Evolutionary conservation across 2,329 filamentous ascomycete species (phyloP), one percentile per base, ranked within the genome.

Genomic region (Xylariales sp.): DNA sequence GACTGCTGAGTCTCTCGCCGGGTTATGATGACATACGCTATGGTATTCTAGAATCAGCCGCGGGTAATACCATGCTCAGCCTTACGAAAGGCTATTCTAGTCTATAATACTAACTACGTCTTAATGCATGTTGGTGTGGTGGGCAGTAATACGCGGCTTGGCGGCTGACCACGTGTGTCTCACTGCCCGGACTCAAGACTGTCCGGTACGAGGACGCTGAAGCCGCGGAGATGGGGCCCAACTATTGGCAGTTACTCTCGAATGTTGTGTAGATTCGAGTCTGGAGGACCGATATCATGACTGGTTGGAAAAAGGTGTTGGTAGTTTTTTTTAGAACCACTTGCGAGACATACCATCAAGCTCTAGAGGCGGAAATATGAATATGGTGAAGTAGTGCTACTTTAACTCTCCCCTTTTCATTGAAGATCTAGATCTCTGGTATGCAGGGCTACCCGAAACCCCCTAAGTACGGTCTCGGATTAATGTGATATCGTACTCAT

Each of bases 61-160:
- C 14, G 18, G 39, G 14, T 30, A 50, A 41, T 30, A 28, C 30
- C 18, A 52, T 36, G 43, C 66, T 66, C 63, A 69, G 67, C 67
- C 67, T 63, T 53, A 64, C 43, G 32, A 8, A 45, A 34, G 41
- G 43, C 55, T 54, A 65, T 68, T 65, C 46, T 65, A 32, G 58
- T 52, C 46, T 68, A 28, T 7, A 46, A 52, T 12, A 0, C 39
- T 41, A 41, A 39, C 36, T 12, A 41, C 39, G 39, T 12, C 39
- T 12, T 14, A 41, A 41, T 4, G 32, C 39, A 41, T 4, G 32
- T 46, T 58, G 34, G 56, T 52, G 58, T 41, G 30, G 41, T 46
- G 32, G 52, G 48, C 54, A 63, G 36, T 52, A 41, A 56, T 57
- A 46, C 45, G 55, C 43, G 63, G 7, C 67, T 67, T 69, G 64